Conservation (phyloP, 108 stramenopile genomes). For the Nitzschia sp. region DNA sequence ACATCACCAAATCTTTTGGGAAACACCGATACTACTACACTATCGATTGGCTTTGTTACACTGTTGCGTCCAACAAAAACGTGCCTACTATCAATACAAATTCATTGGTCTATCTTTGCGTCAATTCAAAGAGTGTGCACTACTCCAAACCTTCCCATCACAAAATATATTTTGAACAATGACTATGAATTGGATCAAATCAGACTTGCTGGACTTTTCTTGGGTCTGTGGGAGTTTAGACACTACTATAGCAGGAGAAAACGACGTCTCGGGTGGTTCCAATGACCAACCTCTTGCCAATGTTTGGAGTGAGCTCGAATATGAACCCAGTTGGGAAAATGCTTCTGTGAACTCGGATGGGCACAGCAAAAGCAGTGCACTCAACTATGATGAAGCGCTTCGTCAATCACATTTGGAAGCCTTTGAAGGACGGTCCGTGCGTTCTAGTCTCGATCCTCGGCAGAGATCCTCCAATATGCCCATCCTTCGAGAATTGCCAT, state of each 20-base stretch:
- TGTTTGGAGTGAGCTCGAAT: conserved; percentile 15
- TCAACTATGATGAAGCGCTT: too few species aligned
- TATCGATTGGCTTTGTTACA: too few species aligned
- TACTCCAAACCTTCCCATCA: not conserved
- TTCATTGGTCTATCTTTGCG: too few species aligned
- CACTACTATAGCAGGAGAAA: not conserved
- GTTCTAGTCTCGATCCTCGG: not conserved
- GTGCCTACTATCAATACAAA: too few species aligned
- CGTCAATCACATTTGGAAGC: too few species aligned
- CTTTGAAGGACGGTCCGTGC: too few species aligned
- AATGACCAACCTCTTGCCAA: not conserved
- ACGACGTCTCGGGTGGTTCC: not conserved
- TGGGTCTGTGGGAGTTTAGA: conserved; percentile 22
- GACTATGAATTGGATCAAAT: not conserved
- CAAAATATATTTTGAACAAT: not conserved
- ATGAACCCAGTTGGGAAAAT: conserved; percentile 1
- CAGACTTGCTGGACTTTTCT: conserved; percentile 11
- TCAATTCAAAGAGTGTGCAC: too few species aligned
- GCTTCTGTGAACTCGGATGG: not conserved
- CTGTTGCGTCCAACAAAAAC: too few species aligned
- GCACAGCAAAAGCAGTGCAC: too few species aligned
- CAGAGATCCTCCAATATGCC: conserved; percentile 11
- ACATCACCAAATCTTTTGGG: too few species aligned
- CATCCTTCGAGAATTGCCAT: conserved; percentile 9
- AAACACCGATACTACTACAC: too few species aligned